phyloP scores from a whole-genome alignment of 2,329 filamentous ascomycete genomes.

The Colletotrichum incanum region DNA sequence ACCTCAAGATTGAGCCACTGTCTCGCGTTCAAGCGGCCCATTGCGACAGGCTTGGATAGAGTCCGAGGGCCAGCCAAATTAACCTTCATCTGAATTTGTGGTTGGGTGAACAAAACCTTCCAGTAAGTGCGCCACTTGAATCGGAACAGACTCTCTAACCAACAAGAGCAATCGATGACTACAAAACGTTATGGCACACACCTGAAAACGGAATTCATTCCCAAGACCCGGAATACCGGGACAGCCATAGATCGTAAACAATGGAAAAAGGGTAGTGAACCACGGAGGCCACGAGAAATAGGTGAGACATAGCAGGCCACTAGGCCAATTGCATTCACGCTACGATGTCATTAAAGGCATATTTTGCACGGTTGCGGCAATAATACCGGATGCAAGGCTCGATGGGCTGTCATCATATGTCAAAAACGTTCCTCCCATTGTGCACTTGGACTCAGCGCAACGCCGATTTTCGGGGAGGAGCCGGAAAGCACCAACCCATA shows the following conservation, averaged over 20 bases:
- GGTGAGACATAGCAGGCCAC: not conserved
- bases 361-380: not conserved
- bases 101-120: slow-evolving; percentile 4
- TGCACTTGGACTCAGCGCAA: not conserved
- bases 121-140: not conserved
- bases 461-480: not conserved
- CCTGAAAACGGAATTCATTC: not conserved
- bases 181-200: not conserved
- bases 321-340: not conserved
- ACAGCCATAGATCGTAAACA: not conserved
- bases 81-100: slow-evolving; percentile 19
- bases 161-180: not conserved
- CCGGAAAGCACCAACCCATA: not conserved
- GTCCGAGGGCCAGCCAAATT: slow-evolving; percentile 7
- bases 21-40: not conserved
- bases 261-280: not conserved
- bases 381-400: too few relatives aligned
- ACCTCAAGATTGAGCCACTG: not conserved
- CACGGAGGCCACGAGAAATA: not conserved
- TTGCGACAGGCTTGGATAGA: slow-evolving; percentile 2
- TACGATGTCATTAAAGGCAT: too few relatives aligned
- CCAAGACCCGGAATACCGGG: not conserved
- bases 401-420: not conserved
- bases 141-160: not conserved
- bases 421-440: not conserved